These are phyloP conservation scores for Gentiana straminea DNA, from an alignment of 257 asterid species.

Conservation along the genomic window DNA sequence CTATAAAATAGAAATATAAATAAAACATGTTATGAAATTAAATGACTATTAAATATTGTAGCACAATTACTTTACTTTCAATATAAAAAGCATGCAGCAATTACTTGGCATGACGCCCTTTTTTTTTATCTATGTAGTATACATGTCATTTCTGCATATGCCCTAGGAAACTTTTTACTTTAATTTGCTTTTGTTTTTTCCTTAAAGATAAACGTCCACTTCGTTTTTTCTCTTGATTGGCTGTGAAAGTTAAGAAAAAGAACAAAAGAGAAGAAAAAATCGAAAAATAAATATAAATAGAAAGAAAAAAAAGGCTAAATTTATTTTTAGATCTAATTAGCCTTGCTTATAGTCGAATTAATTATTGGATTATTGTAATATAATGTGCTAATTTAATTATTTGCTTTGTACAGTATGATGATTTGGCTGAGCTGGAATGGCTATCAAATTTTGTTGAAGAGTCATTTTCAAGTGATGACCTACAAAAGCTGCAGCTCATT, in stretches of 20 bases:
- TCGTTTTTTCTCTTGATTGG: conserved; percentile 15
- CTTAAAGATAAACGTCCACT: conserved; percentile 14
- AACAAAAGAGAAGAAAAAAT: not conserved
- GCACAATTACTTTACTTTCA: no score
- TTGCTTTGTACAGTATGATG: conserved; percentile 46
- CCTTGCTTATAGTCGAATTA: not conserved
- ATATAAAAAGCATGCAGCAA: not conserved
- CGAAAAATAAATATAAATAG: not conserved
- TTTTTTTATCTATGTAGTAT: conserved; percentile 8
- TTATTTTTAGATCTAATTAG: not conserved
- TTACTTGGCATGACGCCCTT: not conserved
- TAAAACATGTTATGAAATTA: no score
- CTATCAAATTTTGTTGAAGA: conserved; percentile 76
- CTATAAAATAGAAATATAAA: no score
- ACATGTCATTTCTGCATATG: conserved; percentile 8
- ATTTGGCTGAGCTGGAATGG: conserved; percentile 90
- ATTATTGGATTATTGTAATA: not conserved
- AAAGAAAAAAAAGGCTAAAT: no score
- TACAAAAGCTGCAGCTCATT: conserved; percentile 50
- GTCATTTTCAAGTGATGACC: conserved; percentile 64
- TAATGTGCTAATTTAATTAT: not conserved
- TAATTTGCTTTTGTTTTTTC: conserved; percentile 19
- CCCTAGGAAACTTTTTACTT: conserved; percentile 9
- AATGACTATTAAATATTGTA: no score
- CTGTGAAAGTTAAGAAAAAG: not conserved